Conservation (phyloP, 2,329 filamentous ascomycete species). For the Paecilomyces dactylethromorphus region DNA sequence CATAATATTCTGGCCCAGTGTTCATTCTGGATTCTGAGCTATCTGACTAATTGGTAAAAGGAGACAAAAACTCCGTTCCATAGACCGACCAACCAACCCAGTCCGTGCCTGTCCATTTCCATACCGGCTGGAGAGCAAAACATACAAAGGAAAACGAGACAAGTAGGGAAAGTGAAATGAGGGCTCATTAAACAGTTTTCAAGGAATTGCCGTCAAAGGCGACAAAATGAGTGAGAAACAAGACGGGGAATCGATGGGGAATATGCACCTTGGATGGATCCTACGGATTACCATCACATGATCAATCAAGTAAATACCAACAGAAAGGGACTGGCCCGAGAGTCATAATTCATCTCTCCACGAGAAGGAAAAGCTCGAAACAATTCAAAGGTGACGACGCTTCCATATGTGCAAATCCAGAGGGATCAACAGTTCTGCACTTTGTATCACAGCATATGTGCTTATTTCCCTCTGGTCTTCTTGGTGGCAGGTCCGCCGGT, state of each 20-base stretch:
- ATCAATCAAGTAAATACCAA: not conserved
- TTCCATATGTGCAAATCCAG: not conserved
- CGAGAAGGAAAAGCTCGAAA: not conserved
- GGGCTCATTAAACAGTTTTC: not conserved
- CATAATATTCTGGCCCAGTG: not conserved
- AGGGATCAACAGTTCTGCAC: not conserved
- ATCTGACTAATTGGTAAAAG: not conserved
- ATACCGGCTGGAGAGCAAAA: not conserved
- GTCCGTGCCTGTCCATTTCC: not conserved
- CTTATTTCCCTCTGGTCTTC: slow-evolving; percentile 18
- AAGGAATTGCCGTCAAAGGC: not conserved
- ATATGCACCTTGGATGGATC: not conserved
- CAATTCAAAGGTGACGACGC: not conserved
- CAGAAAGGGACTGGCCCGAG: not conserved
- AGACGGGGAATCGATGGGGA: slow-evolving; percentile 1
- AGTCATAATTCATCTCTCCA: not conserved
- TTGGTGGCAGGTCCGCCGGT: slow-evolving; percentile 21
- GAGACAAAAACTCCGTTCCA: not conserved
- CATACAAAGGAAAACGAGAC: not conserved
- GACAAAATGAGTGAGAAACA: slow-evolving; percentile 3
- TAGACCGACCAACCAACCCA: not conserved
- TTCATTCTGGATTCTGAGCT: not conserved
- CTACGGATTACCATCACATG: not conserved
- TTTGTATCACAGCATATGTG: not conserved
- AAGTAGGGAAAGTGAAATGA: not conserved